Conservation (phyloP, 352 stramenopile genomes). For the Pythium dissimile region DNA sequence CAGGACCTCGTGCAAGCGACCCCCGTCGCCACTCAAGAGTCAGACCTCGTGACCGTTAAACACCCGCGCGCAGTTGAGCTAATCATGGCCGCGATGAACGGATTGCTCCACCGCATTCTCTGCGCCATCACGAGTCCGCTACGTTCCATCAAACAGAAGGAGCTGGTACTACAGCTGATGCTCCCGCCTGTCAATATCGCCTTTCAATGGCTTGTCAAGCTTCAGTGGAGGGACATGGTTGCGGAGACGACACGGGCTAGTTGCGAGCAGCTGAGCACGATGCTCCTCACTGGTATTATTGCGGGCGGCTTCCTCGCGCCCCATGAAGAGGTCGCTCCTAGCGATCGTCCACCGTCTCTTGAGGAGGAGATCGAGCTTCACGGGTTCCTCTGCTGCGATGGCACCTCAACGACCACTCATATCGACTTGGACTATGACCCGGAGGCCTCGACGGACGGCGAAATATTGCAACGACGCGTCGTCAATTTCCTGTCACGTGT, state of each 20-base stretch:
- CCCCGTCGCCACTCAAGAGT: background rate
- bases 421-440: background rate
- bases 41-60: background rate
- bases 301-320: conserved; percentile 14
- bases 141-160: conserved; percentile 1
- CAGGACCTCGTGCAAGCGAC: conserved; percentile 13
- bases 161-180: conserved; percentile 15
- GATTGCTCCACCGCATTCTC: conserved; percentile 15
- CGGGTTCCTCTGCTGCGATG: conserved; percentile 12
- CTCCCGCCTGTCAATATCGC: conserved; percentile 17
- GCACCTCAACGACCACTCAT: background rate
- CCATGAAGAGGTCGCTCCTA: conserved; percentile 7
- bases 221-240: conserved; percentile 17
- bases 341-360: background rate
- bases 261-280: conserved; percentile 22
- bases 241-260: conserved; percentile 1
- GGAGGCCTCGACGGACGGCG: conserved; percentile 5
- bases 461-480: conserved; percentile 14
- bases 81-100: conserved; percentile 6
- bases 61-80: conserved; percentile 15
- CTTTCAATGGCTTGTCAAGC: conserved; percentile 10
- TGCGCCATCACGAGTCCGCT: conserved; percentile 19
- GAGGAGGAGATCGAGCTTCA: conserved; percentile 17
- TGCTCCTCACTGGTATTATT: conserved; percentile 19
- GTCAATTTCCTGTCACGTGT: conserved; percentile 16